Conservation (phyloP, 257 asterid species). For the Solanum megistacrolobum region DNA sequence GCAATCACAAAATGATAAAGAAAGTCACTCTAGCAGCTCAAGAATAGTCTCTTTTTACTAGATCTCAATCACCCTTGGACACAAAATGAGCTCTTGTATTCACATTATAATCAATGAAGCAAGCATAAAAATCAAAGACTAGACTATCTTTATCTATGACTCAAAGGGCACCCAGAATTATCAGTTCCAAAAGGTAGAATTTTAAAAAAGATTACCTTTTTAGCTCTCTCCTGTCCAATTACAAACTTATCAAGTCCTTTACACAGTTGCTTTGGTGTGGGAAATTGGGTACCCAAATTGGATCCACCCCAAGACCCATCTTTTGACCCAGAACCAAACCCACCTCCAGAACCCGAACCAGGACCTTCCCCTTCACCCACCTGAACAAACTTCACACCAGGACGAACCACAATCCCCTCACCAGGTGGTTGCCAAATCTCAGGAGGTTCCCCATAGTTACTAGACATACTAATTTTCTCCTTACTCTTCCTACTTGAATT, state of each 20-base stretch:
- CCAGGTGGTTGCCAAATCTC: constrained; percentile 98
- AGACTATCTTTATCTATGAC: neutral
- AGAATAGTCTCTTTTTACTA: neutral
- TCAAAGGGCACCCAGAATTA: neutral
- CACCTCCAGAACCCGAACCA: constrained; percentile 45
- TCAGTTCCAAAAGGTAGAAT: neutral
- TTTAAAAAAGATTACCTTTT: constrained; percentile 47
- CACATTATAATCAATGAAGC: neutral
- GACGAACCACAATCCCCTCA: constrained; percentile 67
- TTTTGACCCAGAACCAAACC: constrained; percentile 38
- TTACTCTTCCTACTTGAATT: constrained; percentile 1
- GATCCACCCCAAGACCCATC: constrained; percentile 94
- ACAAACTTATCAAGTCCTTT: constrained; percentile 95
- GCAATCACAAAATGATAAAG: neutral
- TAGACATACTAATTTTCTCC: constrained; percentile 23
- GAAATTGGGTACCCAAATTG: constrained; percentile 61
- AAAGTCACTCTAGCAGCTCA: neutral
- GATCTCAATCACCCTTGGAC: neutral
- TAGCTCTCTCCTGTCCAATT: constrained; percentile 94
- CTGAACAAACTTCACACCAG: constrained; percentile 59
- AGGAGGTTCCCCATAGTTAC: constrained; percentile 89
- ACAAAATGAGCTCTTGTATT: neutral
- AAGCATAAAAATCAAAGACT: neutral
- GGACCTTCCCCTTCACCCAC: constrained; percentile 38
- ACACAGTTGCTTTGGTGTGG: constrained; percentile 94